Evolutionary conservation across 331 rosid species (phyloP).

Genomic region (Rosa hybrid): DNA sequence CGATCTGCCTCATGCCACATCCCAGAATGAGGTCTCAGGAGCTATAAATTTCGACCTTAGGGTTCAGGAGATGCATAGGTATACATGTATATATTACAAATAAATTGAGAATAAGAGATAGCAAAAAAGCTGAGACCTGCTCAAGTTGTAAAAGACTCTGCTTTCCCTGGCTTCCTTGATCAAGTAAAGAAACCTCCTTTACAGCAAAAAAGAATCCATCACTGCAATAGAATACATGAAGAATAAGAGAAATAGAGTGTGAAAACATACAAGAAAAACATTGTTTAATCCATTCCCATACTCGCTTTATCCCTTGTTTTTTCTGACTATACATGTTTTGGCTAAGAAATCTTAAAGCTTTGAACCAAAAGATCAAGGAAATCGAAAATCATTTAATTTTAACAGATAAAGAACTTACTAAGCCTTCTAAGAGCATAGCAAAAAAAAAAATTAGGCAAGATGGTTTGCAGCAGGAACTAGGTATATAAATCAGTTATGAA

Average conservation of each 20-base stretch:
- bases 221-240: slow-evolving; percentile 36
- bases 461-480: background rate
- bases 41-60: background rate
- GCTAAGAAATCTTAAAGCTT: background rate
- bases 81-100: background rate
- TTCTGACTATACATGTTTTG: background rate
- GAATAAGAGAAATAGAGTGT: slow-evolving; percentile 5
- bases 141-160: slow-evolving; percentile 60
- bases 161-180: slow-evolving; percentile 61
- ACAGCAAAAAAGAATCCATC: slow-evolving; percentile 69
- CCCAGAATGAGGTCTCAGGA: background rate
- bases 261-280: background rate
- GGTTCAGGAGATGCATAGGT: background rate
- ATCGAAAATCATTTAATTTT: background rate
- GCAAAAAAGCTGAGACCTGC: slow-evolving; percentile 39
- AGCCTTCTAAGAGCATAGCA: background rate
- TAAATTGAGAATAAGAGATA: background rate
- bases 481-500: background rate
- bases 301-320: background rate
- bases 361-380: background rate
- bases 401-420: background rate
- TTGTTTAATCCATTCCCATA: background rate
- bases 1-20: background rate
- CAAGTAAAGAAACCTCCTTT: slow-evolving; percentile 65
- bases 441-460: background rate